Evolutionary conservation across 2,329 filamentous ascomycete genomes (phyloP).

Genomic region (Fusarium sp.): DNA sequence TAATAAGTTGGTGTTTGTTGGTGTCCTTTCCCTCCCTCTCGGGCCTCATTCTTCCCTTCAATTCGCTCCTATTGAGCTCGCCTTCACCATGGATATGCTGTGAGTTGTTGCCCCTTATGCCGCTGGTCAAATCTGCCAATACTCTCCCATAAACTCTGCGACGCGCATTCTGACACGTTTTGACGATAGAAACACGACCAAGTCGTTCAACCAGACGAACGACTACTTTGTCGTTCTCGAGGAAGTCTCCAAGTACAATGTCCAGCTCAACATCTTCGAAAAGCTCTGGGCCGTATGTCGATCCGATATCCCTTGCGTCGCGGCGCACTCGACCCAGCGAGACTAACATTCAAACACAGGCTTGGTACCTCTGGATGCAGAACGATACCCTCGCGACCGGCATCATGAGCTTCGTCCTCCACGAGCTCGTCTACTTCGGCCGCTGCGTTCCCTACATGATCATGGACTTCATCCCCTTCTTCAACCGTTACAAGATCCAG

Average conservation of each 20-base stretch:
- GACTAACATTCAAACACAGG: conserved; percentile 57
- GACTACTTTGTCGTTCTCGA: conserved; percentile 73
- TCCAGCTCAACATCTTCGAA: conserved; percentile 89
- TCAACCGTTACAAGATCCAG: conserved; percentile 97
- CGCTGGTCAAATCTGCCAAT: conserved; percentile 26
- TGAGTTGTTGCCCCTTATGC: conserved; percentile 43
- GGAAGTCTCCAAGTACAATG: conserved; percentile 80
- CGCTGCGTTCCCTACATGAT: conserved; percentile 92
- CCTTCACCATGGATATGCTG: conserved; percentile 45
- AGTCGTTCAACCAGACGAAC: conserved; percentile 64
- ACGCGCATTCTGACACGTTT: conserved; percentile 35
- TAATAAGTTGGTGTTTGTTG: conserved; percentile 38
- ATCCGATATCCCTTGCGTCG: conserved; percentile 12
- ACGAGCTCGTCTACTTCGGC: conserved; percentile 96
- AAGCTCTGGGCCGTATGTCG: conserved; percentile 85
- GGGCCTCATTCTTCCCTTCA: conserved; percentile 24
- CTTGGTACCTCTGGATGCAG: conserved; percentile 98
- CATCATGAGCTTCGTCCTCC: conserved; percentile 97
- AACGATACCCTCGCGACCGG: conserved; percentile 97
- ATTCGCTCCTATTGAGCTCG: conserved; percentile 27
- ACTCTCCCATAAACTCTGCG: conserved; percentile 3
- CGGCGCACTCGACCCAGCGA: conserved; percentile 18
- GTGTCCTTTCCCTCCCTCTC: conserved; percentile 26
- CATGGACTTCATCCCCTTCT: conserved; percentile 88
- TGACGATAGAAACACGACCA: conserved; percentile 66